Percentiles rank a stretch among this genome's conserved stretches.
These are phyloP conservation scores for Pseudocercospora pini-densiflorae DNA, from an alignment of 2,329 filamentous ascomycete genomes.

Conservation along the genomic window DNA sequence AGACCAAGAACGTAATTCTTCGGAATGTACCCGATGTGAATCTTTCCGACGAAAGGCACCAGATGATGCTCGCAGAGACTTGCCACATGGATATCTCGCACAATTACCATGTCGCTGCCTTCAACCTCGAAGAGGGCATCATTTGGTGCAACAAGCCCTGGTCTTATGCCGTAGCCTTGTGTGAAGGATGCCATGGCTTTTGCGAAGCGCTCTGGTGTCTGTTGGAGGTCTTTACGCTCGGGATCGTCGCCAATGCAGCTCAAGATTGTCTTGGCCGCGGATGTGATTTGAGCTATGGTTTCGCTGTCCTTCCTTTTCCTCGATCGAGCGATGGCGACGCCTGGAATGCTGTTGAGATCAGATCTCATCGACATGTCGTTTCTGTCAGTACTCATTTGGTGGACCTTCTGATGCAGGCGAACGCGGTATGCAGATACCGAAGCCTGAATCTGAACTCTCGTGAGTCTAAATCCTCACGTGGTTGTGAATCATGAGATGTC, in stretches of 20 bases:
- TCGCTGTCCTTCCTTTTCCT: conserved; percentile 31
- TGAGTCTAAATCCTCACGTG: background rate
- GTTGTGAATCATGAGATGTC: background rate
- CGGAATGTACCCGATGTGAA: conserved; percentile 97
- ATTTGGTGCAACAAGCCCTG: conserved; percentile 61
- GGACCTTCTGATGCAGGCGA: background rate
- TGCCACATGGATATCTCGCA: conserved; percentile 92
- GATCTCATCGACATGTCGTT: background rate
- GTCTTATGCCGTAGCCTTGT: conserved; percentile 87
- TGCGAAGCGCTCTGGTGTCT: conserved; percentile 79
- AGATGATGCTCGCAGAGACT: conserved; percentile 93
- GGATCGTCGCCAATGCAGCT: conserved; percentile 66
- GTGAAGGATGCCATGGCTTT: conserved; percentile 92
- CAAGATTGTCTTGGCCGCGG: conserved; percentile 62
- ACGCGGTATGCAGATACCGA: background rate
- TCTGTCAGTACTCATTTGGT: background rate
- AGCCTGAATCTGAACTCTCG: background rate
- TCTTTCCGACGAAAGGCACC: conserved; percentile 64
- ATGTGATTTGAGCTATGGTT: conserved; percentile 59
- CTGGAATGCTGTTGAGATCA: conserved; percentile 9
- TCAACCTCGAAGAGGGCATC: conserved; percentile 90
- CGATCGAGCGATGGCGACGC: conserved; percentile 40
- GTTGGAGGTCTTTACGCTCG: conserved; percentile 60
- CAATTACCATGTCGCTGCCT: conserved; percentile 91
- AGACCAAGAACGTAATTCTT: conserved; percentile 84